Conservation (phyloP, 1,139 yeast genomes). For the Debaryomycetaceae sp. region DNA sequence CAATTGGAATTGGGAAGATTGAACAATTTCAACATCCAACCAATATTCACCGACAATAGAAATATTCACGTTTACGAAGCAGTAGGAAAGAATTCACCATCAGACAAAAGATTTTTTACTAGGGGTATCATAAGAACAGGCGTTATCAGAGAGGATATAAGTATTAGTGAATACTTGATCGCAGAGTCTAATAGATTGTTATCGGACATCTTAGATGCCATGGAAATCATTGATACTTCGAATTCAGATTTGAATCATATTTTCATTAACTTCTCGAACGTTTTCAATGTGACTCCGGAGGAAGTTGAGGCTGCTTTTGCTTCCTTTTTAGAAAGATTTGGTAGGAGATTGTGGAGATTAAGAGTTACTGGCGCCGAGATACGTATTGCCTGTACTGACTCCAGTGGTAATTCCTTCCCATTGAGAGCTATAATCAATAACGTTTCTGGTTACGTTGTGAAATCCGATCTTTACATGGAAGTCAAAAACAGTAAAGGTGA, state of each 20-base stretch:
- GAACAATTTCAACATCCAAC: slow-evolving; percentile 91
- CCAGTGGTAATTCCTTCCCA: slow-evolving; percentile 87
- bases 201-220: slow-evolving; percentile 91
- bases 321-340: slow-evolving; percentile 95
- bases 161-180: slow-evolving; percentile 88
- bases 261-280: slow-evolving; percentile 93
- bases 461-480: slow-evolving; percentile 91
- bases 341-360: slow-evolving; percentile 93
- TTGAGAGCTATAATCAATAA: slow-evolving; percentile 94
- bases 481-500: slow-evolving; percentile 88
- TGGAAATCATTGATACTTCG: slow-evolving; percentile 90
- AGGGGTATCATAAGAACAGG: slow-evolving; percentile 98
- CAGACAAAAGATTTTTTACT: slow-evolving; percentile 93
- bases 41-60: slow-evolving; percentile 94
- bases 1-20: slow-evolving; percentile 93
- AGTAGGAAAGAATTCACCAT: slow-evolving; percentile 86
- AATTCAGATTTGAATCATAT: slow-evolving; percentile 96
- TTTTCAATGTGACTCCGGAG: slow-evolving; percentile 87
- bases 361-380: slow-evolving; percentile 97
- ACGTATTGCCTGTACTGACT: slow-evolving; percentile 89
- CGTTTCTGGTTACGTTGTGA: slow-evolving; percentile 95
- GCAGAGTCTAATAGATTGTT: slow-evolving; percentile 95
- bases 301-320: slow-evolving; percentile 98
- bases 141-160: slow-evolving; percentile 84
- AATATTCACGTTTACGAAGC: slow-evolving; percentile 97